phyloP scores from a whole-genome alignment of 2,329 filamentous ascomycete species.

The Chaetoscypha palmicola region DNA sequence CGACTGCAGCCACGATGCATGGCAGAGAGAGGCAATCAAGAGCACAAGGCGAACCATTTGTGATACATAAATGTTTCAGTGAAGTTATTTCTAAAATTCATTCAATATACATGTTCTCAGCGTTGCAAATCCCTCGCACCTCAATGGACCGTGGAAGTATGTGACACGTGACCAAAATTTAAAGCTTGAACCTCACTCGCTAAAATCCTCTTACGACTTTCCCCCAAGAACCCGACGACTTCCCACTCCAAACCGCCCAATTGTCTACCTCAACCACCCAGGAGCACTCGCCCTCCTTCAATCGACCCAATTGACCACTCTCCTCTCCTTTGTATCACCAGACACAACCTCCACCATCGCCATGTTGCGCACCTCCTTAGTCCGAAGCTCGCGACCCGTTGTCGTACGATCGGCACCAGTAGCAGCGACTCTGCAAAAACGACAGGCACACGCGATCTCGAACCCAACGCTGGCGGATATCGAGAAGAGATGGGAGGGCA shows the following conservation, averaged over 20 bases:
- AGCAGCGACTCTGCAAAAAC: constrained; percentile 9
- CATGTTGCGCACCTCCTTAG: constrained; percentile 16
- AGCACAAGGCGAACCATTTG: too few relatives aligned
- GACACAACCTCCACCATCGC: constrained; percentile 2
- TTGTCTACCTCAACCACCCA: neutral
- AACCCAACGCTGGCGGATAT: constrained; percentile 97
- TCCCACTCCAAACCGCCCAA: neutral
- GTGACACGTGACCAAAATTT: too few relatives aligned
- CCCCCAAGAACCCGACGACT: neutral
- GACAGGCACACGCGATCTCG: constrained; percentile 77
- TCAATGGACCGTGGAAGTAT: too few relatives aligned
- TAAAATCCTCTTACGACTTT: neutral
- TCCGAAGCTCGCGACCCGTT: constrained; percentile 22
- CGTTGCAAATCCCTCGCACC: neutral
- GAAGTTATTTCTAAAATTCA: too few relatives aligned
- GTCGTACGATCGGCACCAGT: constrained; percentile 41
- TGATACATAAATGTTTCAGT: too few relatives aligned
- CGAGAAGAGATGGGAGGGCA: constrained; percentile 97
- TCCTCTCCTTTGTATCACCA: constrained; percentile 5
- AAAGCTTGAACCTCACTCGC: neutral
- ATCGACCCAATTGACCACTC: constrained; percentile 5
- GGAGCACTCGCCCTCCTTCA: constrained; percentile 2
- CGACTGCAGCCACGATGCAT: too few relatives aligned
- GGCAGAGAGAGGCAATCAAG: too few relatives aligned
- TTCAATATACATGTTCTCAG: too few relatives aligned